Conservation (phyloP, 2,329 filamentous ascomycete species). For the Cordyceps cateniannulata region DNA sequence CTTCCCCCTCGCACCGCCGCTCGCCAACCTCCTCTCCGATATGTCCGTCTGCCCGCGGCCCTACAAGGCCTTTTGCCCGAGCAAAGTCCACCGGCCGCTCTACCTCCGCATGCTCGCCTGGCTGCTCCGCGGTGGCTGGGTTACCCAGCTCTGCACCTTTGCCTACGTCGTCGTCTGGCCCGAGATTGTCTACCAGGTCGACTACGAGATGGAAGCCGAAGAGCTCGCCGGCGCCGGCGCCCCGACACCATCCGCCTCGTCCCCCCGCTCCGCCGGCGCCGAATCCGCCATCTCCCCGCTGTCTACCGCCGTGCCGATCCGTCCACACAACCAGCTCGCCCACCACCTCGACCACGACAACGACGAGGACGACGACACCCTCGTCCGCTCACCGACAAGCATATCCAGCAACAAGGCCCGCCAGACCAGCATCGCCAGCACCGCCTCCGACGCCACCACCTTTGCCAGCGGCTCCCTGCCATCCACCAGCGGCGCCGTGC, state of each 20-base stretch:
- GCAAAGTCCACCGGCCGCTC: slow-evolving; percentile 75
- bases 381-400: slow-evolving; percentile 12
- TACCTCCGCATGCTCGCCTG: slow-evolving; percentile 92
- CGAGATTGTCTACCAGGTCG: slow-evolving; percentile 75
- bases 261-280: slow-evolving; percentile 23
- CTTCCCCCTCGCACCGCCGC: slow-evolving; percentile 76
- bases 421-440: slow-evolving; percentile 16
- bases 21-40: slow-evolving; percentile 81
- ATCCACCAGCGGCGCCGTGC: slow-evolving; percentile 18
- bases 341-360: background rate
- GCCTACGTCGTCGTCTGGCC: slow-evolving; percentile 80
- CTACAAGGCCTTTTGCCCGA: slow-evolving; percentile 79
- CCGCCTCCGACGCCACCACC: slow-evolving; percentile 3
- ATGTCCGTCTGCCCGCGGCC: slow-evolving; percentile 74
- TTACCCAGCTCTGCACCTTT: slow-evolving; percentile 87
- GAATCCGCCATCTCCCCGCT: slow-evolving; percentile 15
- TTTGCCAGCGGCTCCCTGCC: slow-evolving; percentile 8
- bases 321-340: slow-evolving; percentile 7
- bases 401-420: slow-evolving; percentile 16
- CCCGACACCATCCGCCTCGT: slow-evolving; percentile 15
- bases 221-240: slow-evolving; percentile 36
- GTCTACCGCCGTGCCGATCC: background rate
- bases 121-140: slow-evolving; percentile 88
- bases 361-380: background rate
- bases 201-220: slow-evolving; percentile 62